phyloP scores from a whole-genome alignment of 2,329 filamentous ascomycete genomes.

The Calonectria honghensis region DNA sequence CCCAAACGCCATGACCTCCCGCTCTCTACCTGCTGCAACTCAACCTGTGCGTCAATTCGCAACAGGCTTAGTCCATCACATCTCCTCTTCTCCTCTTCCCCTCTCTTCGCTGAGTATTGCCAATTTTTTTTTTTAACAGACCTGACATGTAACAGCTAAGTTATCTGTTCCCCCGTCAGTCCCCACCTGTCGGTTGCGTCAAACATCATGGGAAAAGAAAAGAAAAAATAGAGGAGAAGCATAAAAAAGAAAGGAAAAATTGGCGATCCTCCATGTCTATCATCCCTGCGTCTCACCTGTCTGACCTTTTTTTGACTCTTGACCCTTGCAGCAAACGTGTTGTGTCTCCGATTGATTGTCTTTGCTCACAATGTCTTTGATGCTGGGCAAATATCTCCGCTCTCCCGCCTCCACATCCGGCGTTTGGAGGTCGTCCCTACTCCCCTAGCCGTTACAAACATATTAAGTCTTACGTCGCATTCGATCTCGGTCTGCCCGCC shows the following conservation, averaged over 20 bases:
- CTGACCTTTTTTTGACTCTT: conserved; percentile 21
- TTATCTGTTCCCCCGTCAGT: neutral
- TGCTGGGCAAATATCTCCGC: neutral
- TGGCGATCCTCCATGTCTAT: neutral
- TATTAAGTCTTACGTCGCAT: conserved; percentile 19
- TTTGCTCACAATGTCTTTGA: conserved; percentile 16
- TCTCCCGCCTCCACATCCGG: neutral
- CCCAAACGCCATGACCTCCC: conserved; percentile 22
- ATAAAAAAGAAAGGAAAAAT: neutral
- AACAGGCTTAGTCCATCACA: neutral
- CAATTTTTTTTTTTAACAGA: neutral
- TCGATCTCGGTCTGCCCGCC: neutral
- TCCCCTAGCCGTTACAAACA: conserved; percentile 15
- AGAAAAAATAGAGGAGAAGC: neutral
- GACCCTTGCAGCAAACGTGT: conserved; percentile 28
- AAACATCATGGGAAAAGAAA: neutral
- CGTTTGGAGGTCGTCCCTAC: conserved; percentile 7
- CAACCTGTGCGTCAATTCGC: conserved; percentile 12
- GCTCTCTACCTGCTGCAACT: conserved; percentile 20
- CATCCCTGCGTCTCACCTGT: conserved; percentile 27
- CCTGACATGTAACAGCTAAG: neutral
- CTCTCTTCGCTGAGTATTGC: neutral
- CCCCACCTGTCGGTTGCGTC: neutral
- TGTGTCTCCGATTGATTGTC: conserved; percentile 37
- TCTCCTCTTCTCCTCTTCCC: neutral